Evolutionary conservation across 331 rosid genomes (phyloP), one percentile per base, ranked within the genome.

Genomic region (Rosa hybrid): DNA sequence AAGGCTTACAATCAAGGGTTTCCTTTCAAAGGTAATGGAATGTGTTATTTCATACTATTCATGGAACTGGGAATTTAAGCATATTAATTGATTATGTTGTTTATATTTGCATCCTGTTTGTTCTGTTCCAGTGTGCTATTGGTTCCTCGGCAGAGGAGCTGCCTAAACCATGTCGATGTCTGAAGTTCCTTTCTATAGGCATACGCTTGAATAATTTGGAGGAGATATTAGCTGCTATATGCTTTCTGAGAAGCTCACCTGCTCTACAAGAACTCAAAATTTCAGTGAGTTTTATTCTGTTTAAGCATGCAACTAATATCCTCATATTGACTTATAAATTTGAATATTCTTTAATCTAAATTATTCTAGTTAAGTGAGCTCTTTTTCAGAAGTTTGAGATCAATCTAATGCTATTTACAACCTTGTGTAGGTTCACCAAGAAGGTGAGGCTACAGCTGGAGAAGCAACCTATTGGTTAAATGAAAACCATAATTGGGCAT

Each of bases 201-300:
- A 81, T 90, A 42, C 81, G 81, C 86, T 85, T 90, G 84, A 72
- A 81, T 53, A 86, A 86, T 75, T 12, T 30, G 44, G 86, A 84
- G 54, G 89, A 90, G 83, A 76, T 88, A 64, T 83, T 81, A 65
- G 82, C 90, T 86, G 83, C 89, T 70, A 71, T 85, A n/a, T 90
- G 89, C 86, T 77, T 90, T 56, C 70, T 90, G 71, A 83, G 89
- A 80, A 90, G 89, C 85, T 86, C 90, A 39, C 90, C 94, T 70
- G 68, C 21, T 12, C 68, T 74, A 20, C 51, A 54, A 39, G 38
- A 56, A 54, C 68, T 74, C 59, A 25, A 20, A 54, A n/a, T 74
- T 54, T 8, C 23, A 23, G 78, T 39, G 78, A 74, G 68, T 86
- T 74, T 38, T 20, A 13, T 8, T 67, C 9, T 67, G 42, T 53